phyloP scores from a whole-genome alignment of 2,329 filamentous ascomycete species.

The Aotearoamyces nothofagi region DNA sequence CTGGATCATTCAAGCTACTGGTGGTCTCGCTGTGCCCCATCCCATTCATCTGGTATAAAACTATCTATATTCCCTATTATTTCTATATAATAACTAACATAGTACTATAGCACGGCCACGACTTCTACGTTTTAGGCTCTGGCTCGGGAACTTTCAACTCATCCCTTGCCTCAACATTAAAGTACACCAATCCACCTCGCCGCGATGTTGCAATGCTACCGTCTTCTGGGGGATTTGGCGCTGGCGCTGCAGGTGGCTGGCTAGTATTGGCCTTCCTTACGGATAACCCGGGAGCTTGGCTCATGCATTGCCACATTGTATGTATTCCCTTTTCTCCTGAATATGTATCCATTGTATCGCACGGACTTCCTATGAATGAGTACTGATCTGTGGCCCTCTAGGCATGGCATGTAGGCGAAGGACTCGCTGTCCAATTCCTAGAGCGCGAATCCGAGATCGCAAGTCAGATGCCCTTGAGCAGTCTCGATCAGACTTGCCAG shows the following conservation, averaged over 20 bases:
- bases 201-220: constrained; percentile 32
- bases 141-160: constrained; percentile 5
- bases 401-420: not conserved
- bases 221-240: too few species aligned
- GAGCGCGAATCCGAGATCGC: not conserved
- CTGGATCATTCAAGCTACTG: constrained; percentile 6
- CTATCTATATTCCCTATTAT: too few species aligned
- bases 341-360: too few species aligned
- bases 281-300: constrained; percentile 24
- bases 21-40: constrained; percentile 15
- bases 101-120: constrained; percentile 29
- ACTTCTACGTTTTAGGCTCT: constrained; percentile 24
- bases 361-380: too few species aligned
- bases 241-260: constrained; percentile 7
- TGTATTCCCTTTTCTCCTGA: too few species aligned
- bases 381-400: too few species aligned
- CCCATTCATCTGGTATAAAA: constrained; percentile 30
- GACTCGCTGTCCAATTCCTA: not conserved
- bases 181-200: constrained; percentile 27
- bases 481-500: too few species aligned
- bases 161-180: constrained; percentile 3
- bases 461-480: too few species aligned
- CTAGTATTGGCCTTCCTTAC: constrained; percentile 9
- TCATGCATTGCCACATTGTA: constrained; percentile 37
- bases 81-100: too few species aligned